Conservation (phyloP, 2,329 filamentous ascomycete species). For the Phyllosticta citrichinensis region DNA sequence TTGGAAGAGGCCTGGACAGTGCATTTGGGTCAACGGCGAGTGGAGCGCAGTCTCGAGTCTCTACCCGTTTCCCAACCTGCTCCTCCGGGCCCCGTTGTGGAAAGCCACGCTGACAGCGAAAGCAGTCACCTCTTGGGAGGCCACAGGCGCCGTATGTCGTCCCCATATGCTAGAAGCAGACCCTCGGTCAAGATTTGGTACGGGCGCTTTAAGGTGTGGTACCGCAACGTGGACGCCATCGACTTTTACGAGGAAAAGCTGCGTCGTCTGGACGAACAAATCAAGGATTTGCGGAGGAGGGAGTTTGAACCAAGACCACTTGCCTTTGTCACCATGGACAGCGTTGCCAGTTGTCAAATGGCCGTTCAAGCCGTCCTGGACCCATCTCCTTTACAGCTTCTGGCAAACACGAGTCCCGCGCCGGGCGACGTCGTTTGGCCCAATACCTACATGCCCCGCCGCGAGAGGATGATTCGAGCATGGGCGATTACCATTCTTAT, state of each 20-base stretch:
- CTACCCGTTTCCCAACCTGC: conserved; percentile 41
- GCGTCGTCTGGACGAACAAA: conserved; percentile 64
- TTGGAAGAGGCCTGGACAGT: conserved; percentile 79
- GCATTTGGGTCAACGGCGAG: conserved; percentile 51
- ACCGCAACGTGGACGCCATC: conserved; percentile 73
- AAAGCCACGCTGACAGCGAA: conserved; percentile 40
- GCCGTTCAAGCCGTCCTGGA: conserved; percentile 90
- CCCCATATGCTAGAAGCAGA: conserved; percentile 36
- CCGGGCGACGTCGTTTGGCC: conserved; percentile 91
- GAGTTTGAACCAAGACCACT: conserved; percentile 69
- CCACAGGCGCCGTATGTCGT: neutral
- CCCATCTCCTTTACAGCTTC: conserved; percentile 72
- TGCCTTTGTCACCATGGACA: conserved; percentile 96
- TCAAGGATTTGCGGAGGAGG: conserved; percentile 59
- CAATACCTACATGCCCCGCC: conserved; percentile 77
- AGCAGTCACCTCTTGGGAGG: conserved; percentile 48
- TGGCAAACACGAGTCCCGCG: conserved; percentile 78
- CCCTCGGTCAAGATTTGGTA: conserved; percentile 70
- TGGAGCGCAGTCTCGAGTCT: conserved; percentile 38
- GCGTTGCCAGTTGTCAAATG: conserved; percentile 86
- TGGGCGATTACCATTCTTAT: conserved; percentile 83
- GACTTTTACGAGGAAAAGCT: conserved; percentile 89
- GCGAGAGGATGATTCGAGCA: conserved; percentile 61
- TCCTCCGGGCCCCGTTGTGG: conserved; percentile 24
- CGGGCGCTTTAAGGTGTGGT: conserved; percentile 63